Percentiles rank a stretch among this genome's conserved stretches.
Evolutionary conservation across 2,329 filamentous ascomycete species (phyloP).

Genomic region (Sporothrix protearum): DNA sequence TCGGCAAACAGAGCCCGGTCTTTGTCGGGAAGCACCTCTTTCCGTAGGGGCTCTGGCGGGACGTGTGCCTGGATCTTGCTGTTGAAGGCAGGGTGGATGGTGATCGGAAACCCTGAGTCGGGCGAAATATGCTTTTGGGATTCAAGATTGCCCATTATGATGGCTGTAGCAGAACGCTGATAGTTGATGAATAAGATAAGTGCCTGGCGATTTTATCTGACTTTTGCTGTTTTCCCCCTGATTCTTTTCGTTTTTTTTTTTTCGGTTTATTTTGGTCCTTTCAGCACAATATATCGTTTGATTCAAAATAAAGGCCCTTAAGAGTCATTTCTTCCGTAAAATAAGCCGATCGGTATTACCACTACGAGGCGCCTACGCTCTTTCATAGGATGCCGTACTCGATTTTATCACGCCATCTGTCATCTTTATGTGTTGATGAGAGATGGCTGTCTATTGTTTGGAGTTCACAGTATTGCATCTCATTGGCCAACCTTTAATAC

Average conservation of each 20-base stretch:
- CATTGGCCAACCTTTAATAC: neutral
- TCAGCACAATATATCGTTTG: neutral
- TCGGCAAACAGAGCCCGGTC: conserved; percentile 44
- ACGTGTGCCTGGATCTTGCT: conserved; percentile 42
- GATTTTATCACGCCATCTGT: neutral
- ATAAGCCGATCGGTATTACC: too few relatives aligned
- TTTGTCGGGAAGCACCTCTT: conserved; percentile 34
- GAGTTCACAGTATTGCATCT: neutral
- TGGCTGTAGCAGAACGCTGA: neutral
- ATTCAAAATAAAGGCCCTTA: neutral
- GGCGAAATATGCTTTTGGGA: conserved; percentile 47
- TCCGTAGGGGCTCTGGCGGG: conserved; percentile 40
- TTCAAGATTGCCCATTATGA: conserved; percentile 39
- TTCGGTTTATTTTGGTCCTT: neutral
- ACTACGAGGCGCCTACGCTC: neutral
- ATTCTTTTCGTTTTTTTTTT: neutral
- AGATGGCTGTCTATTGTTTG: neutral
- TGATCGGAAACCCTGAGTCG: conserved; percentile 47
- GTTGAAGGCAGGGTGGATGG: conserved; percentile 47
- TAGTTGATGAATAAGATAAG: neutral
- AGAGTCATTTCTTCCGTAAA: too few relatives aligned
- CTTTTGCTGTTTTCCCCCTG: neutral
- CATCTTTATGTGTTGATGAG: neutral
- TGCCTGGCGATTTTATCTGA: too few relatives aligned
- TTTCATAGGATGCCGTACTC: neutral